A percentile compares a stretch with the other conserved stretches of the same genome.
Conservation (phyloP, 2,329 filamentous ascomycete genomes). For the Eutypa lata region DNA sequence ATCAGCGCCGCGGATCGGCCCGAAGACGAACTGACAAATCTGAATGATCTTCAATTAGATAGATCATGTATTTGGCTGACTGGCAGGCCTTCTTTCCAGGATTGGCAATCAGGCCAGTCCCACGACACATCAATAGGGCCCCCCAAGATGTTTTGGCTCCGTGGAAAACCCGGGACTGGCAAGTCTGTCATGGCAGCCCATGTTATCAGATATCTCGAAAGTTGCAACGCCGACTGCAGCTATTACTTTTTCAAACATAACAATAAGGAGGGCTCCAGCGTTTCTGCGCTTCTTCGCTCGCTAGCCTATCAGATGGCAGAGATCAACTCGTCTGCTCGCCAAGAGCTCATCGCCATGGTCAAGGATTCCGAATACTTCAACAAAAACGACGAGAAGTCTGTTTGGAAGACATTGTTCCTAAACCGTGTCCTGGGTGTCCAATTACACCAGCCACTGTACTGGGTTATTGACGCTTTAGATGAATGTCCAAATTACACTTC, state of each 20-base stretch:
- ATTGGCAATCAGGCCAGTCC: conserved; percentile 18
- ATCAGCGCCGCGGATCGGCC: conserved; percentile 15
- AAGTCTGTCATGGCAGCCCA: conserved; percentile 23
- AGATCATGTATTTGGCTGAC: conserved; percentile 26
- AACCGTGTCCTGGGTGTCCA: conserved; percentile 15
- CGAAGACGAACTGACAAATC: conserved; percentile 18
- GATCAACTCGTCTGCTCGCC: conserved; percentile 14
- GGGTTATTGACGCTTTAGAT: conserved; percentile 22
- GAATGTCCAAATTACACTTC: conserved; percentile 11
- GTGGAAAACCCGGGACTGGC: conserved; percentile 23
- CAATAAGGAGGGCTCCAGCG: conserved; percentile 10
- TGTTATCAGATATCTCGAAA: conserved; percentile 20
- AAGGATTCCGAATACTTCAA: conserved; percentile 10
- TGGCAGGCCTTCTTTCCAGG: conserved; percentile 13
- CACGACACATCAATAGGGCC: neutral
- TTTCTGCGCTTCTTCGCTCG: conserved; percentile 11
- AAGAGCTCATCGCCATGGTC: conserved; percentile 13
- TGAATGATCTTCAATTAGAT: conserved; percentile 15
- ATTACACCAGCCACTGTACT: conserved; percentile 15
- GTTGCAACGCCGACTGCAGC: conserved; percentile 17
- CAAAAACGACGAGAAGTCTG: conserved; percentile 14
- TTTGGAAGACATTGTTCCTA: conserved; percentile 20
- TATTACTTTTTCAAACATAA: conserved; percentile 27
- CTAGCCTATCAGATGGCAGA: conserved; percentile 22
- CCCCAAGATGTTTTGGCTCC: conserved; percentile 21